These are phyloP conservation scores for Xylariomycetidae sp. DNA, from an alignment of 2,329 filamentous ascomycete genomes.

Conservation along the genomic window DNA sequence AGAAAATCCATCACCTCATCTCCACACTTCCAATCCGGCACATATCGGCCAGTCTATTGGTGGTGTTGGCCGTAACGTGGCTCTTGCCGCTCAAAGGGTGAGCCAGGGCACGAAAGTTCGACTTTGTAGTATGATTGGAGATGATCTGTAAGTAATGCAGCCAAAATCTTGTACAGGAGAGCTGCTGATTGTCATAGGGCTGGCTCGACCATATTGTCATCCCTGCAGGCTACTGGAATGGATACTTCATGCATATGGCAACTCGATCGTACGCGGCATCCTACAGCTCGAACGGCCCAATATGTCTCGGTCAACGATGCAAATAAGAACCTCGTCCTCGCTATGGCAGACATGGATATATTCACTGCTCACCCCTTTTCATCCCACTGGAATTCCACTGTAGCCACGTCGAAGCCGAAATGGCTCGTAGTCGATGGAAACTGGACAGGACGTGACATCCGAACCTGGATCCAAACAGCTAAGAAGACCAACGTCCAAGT, in stretches of 20 bases:
- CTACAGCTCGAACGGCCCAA: conserved; percentile 70
- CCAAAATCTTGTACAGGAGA: not conserved
- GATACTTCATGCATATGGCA: conserved; percentile 58
- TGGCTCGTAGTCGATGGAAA: conserved; percentile 87
- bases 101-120: conserved; percentile 58
- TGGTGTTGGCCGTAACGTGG: conserved; percentile 89
- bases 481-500: conserved; percentile 53
- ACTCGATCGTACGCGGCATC: conserved; percentile 42
- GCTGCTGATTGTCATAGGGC: conserved; percentile 42
- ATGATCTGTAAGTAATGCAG: conserved; percentile 58
- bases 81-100: conserved; percentile 70
- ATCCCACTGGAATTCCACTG: conserved; percentile 55
- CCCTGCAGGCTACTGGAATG: conserved; percentile 61
- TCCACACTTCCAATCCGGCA: conserved; percentile 83
- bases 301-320: conserved; percentile 87
- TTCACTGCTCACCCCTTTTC: conserved; percentile 55
- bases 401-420: conserved; percentile 55
- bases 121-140: conserved; percentile 75
- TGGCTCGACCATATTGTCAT: conserved; percentile 66
- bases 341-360: conserved; percentile 94
- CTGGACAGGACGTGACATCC: conserved; percentile 65
- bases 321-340: conserved; percentile 78
- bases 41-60: conserved; percentile 78
- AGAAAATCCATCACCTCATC: conserved; percentile 37
- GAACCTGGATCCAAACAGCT: conserved; percentile 61